Evolutionary conservation across 2,329 filamentous ascomycete species (phyloP).

Genomic region (Coniochaeta sp.): DNA sequence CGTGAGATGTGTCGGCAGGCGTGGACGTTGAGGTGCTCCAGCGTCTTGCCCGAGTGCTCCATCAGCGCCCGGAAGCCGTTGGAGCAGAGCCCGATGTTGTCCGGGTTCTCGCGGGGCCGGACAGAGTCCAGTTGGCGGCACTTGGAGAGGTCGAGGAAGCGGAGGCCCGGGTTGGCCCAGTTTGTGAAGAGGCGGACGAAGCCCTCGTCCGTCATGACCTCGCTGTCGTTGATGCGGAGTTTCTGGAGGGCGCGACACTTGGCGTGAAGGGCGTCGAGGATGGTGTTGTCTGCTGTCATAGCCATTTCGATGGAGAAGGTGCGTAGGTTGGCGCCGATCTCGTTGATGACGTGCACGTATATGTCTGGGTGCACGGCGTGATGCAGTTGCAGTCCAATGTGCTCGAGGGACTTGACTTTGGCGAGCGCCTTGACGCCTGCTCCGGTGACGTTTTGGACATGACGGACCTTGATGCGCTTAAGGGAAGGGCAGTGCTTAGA

Average conservation of each 20-base stretch:
- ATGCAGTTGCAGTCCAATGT: conserved; percentile 66
- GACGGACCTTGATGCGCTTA: conserved; percentile 67
- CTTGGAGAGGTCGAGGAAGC: conserved; percentile 65
- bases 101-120: conserved; percentile 56
- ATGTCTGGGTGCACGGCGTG: conserved; percentile 46
- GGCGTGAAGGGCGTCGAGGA: conserved; percentile 64
- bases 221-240: conserved; percentile 73
- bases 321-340: conserved; percentile 57
- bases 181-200: conserved; percentile 65
- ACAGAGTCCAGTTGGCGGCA: conserved; percentile 70
- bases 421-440: conserved; percentile 59
- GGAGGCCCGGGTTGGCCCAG: conserved; percentile 69
- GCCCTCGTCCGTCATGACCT: conserved; percentile 65
- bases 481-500: conserved; percentile 59
- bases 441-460: conserved; percentile 68
- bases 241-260: conserved; percentile 64
- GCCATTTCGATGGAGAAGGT: conserved; percentile 74
- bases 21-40: conserved; percentile 68
- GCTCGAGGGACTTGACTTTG: conserved; percentile 55
- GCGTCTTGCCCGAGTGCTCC: conserved; percentile 63
- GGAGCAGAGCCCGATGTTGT: conserved; percentile 65
- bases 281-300: conserved; percentile 54
- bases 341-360: conserved; percentile 53
- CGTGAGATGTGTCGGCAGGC: conserved; percentile 76
- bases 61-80: conserved; percentile 74